A percentile compares a stretch with the other conserved stretches of the same genome.
Conservation (phyloP, 345 rosid species). For the Laguncularia racemosa region DNA sequence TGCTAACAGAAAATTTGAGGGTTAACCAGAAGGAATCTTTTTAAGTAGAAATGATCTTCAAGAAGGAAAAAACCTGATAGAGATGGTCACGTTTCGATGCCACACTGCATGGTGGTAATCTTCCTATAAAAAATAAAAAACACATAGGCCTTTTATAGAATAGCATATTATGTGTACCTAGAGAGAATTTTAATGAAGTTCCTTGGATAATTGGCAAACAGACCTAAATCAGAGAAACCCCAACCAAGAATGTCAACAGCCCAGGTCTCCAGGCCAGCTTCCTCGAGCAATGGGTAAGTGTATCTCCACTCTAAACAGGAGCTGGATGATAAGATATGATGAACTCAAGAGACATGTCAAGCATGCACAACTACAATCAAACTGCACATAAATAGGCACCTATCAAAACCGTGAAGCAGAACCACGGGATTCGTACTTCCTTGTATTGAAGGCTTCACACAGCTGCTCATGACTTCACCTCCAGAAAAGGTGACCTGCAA, state of each 20-base stretch:
- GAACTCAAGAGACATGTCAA: slow-evolving; percentile 13
- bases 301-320: slow-evolving; percentile 98
- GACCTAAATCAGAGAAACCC: slow-evolving; percentile 95
- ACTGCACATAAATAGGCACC: slow-evolving; percentile 25
- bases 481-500: slow-evolving; percentile 51
- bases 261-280: slow-evolving; percentile 86
- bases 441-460: slow-evolving; percentile 54
- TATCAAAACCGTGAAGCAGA: slow-evolving; percentile 94
- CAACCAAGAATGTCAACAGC: slow-evolving; percentile 90
- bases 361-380: neutral
- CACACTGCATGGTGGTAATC: slow-evolving; percentile 56
- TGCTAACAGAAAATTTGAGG: too few relatives aligned
- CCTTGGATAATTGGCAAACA: neutral
- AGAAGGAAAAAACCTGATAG: slow-evolving; percentile 46
- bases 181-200: neutral
- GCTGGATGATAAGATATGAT: slow-evolving; percentile 38
- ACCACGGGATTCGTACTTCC: slow-evolving; percentile 54
- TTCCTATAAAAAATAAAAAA: slow-evolving; percentile 25
- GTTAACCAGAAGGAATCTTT: neutral
- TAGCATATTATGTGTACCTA: neutral
- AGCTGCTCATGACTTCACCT: slow-evolving; percentile 62
- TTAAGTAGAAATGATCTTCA: neutral
- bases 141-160: neutral
- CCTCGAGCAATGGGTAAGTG: slow-evolving; percentile 77
- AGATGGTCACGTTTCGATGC: slow-evolving; percentile 68